Conservation (phyloP, 108 stramenopile genomes). For the Nitzschia sp. region DNA sequence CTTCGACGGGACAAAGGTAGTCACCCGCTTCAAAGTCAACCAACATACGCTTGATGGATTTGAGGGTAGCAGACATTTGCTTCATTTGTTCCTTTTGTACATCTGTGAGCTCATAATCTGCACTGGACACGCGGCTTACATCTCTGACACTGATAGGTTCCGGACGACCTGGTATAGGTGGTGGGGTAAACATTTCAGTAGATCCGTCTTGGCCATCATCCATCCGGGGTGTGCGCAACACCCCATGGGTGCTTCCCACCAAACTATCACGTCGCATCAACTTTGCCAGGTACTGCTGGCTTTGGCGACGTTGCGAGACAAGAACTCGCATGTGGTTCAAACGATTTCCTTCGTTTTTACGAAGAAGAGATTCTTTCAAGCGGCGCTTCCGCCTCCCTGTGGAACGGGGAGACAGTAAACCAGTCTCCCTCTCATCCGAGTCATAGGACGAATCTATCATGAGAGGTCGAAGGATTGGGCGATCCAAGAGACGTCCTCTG, state of each 20-base stretch:
- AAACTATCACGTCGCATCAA: conserved; percentile 7
- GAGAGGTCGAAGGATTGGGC: too few species aligned
- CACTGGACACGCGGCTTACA: conserved; percentile 1
- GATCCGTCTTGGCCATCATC: background rate
- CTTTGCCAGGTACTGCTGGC: conserved; percentile 6
- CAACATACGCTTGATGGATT: conserved; percentile 13
- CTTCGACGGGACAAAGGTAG: conserved; percentile 34
- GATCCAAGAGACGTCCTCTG: too few species aligned
- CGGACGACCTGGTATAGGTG: background rate
- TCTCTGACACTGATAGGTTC: background rate
- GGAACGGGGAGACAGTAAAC: background rate
- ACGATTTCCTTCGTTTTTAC: background rate
- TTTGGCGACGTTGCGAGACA: conserved; percentile 4
- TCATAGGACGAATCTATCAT: too few species aligned
- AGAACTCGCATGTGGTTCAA: conserved; percentile 9
- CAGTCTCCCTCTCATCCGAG: background rate
- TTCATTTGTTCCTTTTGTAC: conserved; percentile 23
- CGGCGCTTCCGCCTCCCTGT: background rate
- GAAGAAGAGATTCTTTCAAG: background rate
- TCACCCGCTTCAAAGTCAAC: conserved; percentile 8
- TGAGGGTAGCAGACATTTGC: conserved; percentile 10
- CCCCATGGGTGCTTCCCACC: background rate
- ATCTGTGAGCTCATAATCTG: conserved; percentile 20
- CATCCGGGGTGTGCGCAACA: too few species aligned
- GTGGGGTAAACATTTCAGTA: background rate